Evolutionary conservation across 2,329 filamentous ascomycete genomes (phyloP).

Genomic region (Lizonia empirigonia): DNA sequence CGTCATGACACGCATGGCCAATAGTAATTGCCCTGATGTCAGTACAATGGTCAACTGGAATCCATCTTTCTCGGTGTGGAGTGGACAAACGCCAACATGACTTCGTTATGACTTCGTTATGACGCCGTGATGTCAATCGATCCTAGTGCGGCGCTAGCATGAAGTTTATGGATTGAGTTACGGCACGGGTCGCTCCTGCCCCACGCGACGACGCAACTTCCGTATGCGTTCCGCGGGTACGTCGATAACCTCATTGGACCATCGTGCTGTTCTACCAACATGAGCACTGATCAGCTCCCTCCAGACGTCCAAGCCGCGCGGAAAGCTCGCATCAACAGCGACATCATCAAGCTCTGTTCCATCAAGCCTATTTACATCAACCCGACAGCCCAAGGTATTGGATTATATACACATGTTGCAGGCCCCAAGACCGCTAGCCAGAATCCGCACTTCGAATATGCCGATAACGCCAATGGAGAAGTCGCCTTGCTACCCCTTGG

Average conservation of each 20-base stretch:
- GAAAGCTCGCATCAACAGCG: slow-evolving; percentile 27
- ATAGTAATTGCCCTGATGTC: slow-evolving; percentile 37
- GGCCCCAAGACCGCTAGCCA: slow-evolving; percentile 3
- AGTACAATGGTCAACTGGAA: slow-evolving; percentile 18
- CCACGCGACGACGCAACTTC: slow-evolving; percentile 3
- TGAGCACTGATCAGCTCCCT: slow-evolving; percentile 5
- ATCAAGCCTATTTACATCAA: slow-evolving; percentile 1
- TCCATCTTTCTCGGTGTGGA: slow-evolving; percentile 20
- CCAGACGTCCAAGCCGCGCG: slow-evolving; percentile 18
- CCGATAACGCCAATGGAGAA: neutral
- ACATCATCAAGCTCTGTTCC: slow-evolving; percentile 24
- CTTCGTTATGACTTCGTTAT: slow-evolving; percentile 22
- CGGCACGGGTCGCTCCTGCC: neutral
- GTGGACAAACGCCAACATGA: slow-evolving; percentile 9
- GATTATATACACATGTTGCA: slow-evolving; percentile 35
- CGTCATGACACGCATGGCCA: slow-evolving; percentile 12
- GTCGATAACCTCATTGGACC: neutral
- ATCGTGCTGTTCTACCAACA: neutral
- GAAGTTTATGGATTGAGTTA: slow-evolving; percentile 6
- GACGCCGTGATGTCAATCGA: slow-evolving; percentile 27
- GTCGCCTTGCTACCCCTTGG: slow-evolving; percentile 20
- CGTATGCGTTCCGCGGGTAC: neutral
- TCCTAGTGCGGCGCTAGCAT: slow-evolving; percentile 6
- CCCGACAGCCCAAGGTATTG: slow-evolving; percentile 29
- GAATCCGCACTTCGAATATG: neutral